Percentiles rank a stretch among this genome's conserved stretches.
Evolutionary conservation across 306 rosid species (phyloP).

Genomic region (Myrica gale): DNA sequence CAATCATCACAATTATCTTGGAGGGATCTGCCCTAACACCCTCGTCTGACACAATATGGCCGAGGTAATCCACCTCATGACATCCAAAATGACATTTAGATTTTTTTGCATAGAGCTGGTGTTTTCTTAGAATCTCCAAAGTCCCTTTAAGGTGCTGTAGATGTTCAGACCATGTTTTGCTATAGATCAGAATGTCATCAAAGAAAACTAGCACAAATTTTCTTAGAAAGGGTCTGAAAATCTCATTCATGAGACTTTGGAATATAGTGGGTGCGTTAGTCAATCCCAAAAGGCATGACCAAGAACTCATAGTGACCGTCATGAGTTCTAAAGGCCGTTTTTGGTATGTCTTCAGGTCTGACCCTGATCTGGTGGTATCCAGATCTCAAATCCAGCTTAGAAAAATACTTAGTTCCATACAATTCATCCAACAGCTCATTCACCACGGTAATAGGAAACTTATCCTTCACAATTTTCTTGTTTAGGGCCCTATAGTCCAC

Average conservation of each 20-base stretch:
- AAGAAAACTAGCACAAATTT: background rate
- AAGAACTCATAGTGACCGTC: background rate
- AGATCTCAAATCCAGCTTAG: background rate
- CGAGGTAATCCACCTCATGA: background rate
- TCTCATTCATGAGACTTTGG: background rate
- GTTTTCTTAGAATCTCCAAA: rapidly evolving
- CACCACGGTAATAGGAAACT: background rate
- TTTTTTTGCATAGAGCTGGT: background rate
- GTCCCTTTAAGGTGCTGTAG: background rate
- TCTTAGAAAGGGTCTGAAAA: background rate
- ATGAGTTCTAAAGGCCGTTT: background rate
- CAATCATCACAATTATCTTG: background rate
- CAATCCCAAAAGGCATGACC: background rate
- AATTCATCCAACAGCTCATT: background rate
- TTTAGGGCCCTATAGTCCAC: background rate
- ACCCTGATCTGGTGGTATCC: background rate
- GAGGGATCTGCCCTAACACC: background rate
- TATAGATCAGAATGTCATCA: background rate
- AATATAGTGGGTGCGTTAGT: background rate
- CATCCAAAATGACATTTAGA: background rate
- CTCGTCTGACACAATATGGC: background rate
- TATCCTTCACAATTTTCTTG: background rate
- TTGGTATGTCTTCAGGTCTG: background rate
- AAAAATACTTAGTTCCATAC: background rate
- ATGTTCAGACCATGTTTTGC: background rate